Percentiles rank a stretch among this genome's conserved stretches.
These are phyloP conservation scores for Tuber magnatum DNA, from an alignment of 495 filamentous ascomycete genomes.

Conservation along the genomic window DNA sequence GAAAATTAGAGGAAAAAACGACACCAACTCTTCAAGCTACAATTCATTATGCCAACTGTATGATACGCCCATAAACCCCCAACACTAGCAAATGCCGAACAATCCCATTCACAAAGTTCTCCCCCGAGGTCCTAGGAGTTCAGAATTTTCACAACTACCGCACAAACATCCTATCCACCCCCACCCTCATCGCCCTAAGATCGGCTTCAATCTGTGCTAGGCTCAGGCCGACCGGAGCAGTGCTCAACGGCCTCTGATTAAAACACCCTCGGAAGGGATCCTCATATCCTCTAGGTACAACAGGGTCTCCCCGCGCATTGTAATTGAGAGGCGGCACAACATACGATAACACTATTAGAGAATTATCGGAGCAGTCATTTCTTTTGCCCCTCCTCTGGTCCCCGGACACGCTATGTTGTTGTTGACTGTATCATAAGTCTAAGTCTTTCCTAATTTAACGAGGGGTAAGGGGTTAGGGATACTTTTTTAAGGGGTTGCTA, in stretches of 20 bases:
- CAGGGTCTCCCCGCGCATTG: not conserved
- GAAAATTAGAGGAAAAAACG: not conserved
- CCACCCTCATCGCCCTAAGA: not conserved
- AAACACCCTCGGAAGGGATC: not conserved
- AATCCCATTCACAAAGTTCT: not conserved
- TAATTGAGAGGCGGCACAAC: not conserved
- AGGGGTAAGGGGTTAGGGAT: not conserved
- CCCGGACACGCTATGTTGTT: not conserved
- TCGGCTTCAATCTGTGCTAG: not conserved
- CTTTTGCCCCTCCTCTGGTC: not conserved
- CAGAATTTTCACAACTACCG: not conserved
- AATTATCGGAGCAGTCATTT: not conserved
- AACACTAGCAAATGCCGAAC: not conserved
- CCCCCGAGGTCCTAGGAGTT: not conserved
- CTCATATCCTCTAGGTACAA: not conserved
- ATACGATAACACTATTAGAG: not conserved
- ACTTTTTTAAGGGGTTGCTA: not conserved
- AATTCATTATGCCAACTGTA: not conserved
- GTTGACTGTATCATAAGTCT: not conserved
- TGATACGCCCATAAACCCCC: not conserved
- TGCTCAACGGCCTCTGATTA: slow-evolving; percentile 1
- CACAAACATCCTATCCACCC: not conserved
- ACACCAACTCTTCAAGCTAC: not conserved
- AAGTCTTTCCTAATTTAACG: not conserved
- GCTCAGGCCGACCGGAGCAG: not conserved